Conservation (phyloP, 2,329 filamentous ascomycete genomes). For the Domatiomyces catenatus region DNA sequence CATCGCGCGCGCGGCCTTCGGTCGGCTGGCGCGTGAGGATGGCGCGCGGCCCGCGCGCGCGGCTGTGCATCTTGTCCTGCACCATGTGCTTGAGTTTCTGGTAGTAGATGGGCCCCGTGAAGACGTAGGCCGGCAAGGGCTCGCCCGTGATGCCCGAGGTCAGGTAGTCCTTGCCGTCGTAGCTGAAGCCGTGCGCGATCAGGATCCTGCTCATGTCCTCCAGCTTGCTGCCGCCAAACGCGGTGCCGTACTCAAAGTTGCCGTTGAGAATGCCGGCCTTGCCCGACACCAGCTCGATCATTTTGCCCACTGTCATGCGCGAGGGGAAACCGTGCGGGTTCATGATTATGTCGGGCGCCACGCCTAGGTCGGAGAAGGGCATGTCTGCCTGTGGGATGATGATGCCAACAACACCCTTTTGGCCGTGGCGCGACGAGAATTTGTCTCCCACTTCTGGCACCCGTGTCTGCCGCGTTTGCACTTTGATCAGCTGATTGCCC, state of each 20-base stretch:
- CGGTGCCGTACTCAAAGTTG: slow-evolving; percentile 76
- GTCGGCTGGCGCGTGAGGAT: slow-evolving; percentile 92
- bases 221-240: slow-evolving; percentile 67
- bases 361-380: slow-evolving; percentile 80
- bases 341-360: slow-evolving; percentile 99
- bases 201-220: slow-evolving; percentile 79
- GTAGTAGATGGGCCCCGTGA: slow-evolving; percentile 98
- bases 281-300: slow-evolving; percentile 85
- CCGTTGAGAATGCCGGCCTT: slow-evolving; percentile 83
- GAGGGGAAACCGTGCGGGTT: slow-evolving; percentile 99
- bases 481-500: slow-evolving; percentile 76
- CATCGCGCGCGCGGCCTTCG: slow-evolving; percentile 82
- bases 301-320: slow-evolving; percentile 97
- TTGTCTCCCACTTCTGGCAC: slow-evolving; percentile 94
- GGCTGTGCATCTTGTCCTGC: slow-evolving; percentile 98
- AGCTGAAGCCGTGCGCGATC: slow-evolving; percentile 79
- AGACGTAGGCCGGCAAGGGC: slow-evolving; percentile 85
- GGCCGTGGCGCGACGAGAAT: slow-evolving; percentile 94
- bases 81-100: slow-evolving; percentile 99
- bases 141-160: slow-evolving; percentile 93
- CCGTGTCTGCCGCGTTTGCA: slow-evolving; percentile 89
- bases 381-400: slow-evolving; percentile 95
- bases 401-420: slow-evolving; percentile 94
- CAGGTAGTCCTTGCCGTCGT: slow-evolving; percentile 93
- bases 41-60: slow-evolving; percentile 73